phyloP scores from a whole-genome alignment of 1,284 basidiomycete species.

The Ganoderma boninense region DNA sequence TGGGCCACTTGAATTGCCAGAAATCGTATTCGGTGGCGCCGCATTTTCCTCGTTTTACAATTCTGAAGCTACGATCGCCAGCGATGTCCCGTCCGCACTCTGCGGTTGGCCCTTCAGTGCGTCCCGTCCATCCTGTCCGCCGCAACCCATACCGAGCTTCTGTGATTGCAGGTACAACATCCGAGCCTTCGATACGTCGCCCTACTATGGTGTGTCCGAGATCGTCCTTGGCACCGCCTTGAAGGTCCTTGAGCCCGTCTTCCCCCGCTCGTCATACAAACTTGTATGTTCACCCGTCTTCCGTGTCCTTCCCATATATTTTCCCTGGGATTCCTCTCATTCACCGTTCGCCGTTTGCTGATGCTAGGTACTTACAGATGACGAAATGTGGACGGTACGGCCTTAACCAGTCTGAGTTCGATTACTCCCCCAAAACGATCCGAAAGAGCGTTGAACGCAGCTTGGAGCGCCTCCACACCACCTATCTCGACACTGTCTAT shows the following conservation, averaged over 20 bases:
- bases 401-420: constrained; percentile 65
- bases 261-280: constrained; percentile 83
- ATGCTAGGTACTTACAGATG: constrained; percentile 56
- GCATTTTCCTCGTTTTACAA: constrained; percentile 83
- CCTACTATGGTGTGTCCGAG: constrained; percentile 93
- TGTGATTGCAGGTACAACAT: constrained; percentile 79
- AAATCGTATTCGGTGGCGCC: constrained; percentile 73
- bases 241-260: constrained; percentile 69
- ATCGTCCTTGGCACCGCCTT: constrained; percentile 85
- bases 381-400: constrained; percentile 97
- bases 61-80: constrained; percentile 63
- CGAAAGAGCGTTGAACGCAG: constrained; percentile 77
- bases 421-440: constrained; percentile 81
- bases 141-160: background rate
- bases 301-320: background rate
- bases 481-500: constrained; percentile 88
- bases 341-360: constrained; percentile 4
- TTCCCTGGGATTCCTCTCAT: background rate
- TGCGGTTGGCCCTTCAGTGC: constrained; percentile 83
- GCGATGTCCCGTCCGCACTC: constrained; percentile 73
- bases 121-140: constrained; percentile 23
- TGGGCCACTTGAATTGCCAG: constrained; percentile 52
- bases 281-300: constrained; percentile 56
- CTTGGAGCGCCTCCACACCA: constrained; percentile 78
- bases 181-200: constrained; percentile 88